A percentile compares a stretch with the other conserved stretches of the same genome.
Evolutionary conservation across 768 basidiomycete genomes (phyloP).

Genomic region (Macrolepiota fuliginosa): DNA sequence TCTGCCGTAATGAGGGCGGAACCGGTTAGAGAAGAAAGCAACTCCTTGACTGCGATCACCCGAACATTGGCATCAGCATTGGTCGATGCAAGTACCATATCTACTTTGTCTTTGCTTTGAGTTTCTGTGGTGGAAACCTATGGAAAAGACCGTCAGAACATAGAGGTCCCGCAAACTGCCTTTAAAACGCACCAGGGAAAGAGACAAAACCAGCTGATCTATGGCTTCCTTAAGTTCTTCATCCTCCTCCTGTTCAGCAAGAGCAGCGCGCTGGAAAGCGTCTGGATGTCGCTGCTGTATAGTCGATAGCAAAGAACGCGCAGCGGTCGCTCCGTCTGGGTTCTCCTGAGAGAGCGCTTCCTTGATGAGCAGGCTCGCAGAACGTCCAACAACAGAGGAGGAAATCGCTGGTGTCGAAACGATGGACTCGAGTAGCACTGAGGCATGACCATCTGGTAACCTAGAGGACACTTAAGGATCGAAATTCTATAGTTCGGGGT

Average conservation of each 20-base stretch:
- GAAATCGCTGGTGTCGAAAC: slow-evolving; percentile 34
- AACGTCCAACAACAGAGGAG: slow-evolving; percentile 27
- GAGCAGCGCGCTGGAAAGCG: slow-evolving; percentile 41
- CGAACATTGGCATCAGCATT: slow-evolving; percentile 63
- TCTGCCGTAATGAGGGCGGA: slow-evolving; percentile 33
- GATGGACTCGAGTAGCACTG: slow-evolving; percentile 35
- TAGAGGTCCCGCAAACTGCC: neutral
- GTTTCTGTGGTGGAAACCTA: slow-evolving; percentile 4
- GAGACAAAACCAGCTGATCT: slow-evolving; percentile 55
- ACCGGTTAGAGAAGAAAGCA: slow-evolving; percentile 39
- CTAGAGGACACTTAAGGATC: slow-evolving; percentile 19
- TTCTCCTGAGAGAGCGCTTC: slow-evolving; percentile 24
- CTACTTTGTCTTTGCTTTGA: slow-evolving; percentile 21
- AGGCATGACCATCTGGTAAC: slow-evolving; percentile 27
- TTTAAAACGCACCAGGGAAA: slow-evolving; percentile 48
- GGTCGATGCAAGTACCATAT: slow-evolving; percentile 54
- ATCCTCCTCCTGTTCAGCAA: slow-evolving; percentile 32
- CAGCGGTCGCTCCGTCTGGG: slow-evolving; percentile 15
- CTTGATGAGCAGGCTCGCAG: slow-evolving; percentile 27
- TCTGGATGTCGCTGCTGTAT: slow-evolving; percentile 67
- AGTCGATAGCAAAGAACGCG: slow-evolving; percentile 46
- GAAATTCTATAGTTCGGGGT: neutral
- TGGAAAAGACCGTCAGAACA: neutral
- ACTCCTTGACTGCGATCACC: slow-evolving; percentile 51
- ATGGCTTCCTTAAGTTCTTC: slow-evolving; percentile 38